Evolutionary conservation across 192 early-diverging fungal species (phyloP), one percentile per base, ranked within the genome.

Genomic region (Spinellus fusiger): DNA sequence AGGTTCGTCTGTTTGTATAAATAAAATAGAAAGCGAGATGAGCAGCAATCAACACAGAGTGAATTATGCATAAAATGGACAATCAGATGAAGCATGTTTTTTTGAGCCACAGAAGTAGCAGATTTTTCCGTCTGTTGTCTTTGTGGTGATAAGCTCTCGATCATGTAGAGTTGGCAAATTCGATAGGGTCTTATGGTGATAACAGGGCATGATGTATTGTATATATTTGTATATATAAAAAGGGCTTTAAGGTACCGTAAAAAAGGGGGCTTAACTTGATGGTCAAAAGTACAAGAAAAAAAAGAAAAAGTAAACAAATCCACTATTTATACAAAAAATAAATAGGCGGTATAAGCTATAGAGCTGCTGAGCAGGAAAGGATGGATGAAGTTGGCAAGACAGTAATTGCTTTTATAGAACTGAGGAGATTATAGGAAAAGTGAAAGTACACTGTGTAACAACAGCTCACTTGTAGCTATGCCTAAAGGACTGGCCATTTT

Each of bases 41-140:
- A 37, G 35, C 35, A 37, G 35, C 5, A 37, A 37, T 9, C 7
- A 13, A 9, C 5, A 37, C 7, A 37, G 13, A 37, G 40, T 44
- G 10, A 12, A 8, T 54, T 56, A 64, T 54, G 53, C 62, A 28
- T 64, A 64, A 13, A 55, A 38, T 16, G 62, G 62, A 28, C 62
- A 64, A 31, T 64, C 62, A 31, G 62, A 64, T 49, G 62, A 55
- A 48, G 53, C 53, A 33, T 64, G 62, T 32, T 29, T 55, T 13
- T 37, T 48, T 38, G 62, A 64, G 20, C 62, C 62, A 25, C 62
- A 64, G 48, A 64, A 64, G 53, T 64, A 64, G 52, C 62, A 64
- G 3, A 64, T 12, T 32, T 55, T 55, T 4, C 23, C 29, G 5
- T 54, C 53, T 40, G 54, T 25, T 23, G 32, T 10, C 22, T 56